phyloP scores from a whole-genome alignment of 495 filamentous ascomycete species.

The Diplogelasinospora grovesii region DNA sequence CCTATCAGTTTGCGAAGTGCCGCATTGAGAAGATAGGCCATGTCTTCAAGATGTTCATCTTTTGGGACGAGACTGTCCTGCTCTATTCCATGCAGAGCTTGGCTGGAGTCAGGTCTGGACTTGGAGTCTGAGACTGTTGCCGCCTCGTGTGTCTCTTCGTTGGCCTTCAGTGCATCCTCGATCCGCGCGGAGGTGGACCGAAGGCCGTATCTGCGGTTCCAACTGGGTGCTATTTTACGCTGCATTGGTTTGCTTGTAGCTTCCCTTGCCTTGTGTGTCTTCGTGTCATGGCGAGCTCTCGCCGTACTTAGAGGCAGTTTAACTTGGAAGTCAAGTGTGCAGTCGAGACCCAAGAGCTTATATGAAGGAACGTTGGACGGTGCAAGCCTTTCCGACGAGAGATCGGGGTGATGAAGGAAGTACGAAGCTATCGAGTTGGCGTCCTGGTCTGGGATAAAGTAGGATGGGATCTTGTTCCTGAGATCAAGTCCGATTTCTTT shows the following conservation, averaged over 20 bases:
- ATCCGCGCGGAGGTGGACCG: slow-evolving; percentile 6
- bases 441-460: neutral
- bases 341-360: slow-evolving; percentile 27
- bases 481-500: slow-evolving; percentile 20
- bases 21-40: slow-evolving; percentile 24
- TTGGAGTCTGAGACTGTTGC: too few species aligned
- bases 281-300: too few species aligned
- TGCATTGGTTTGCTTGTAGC: neutral
- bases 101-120: neutral
- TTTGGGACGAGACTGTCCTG: neutral
- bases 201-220: slow-evolving; percentile 2
- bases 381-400: slow-evolving; percentile 19
- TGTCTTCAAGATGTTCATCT: slow-evolving; percentile 11
- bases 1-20: slow-evolving; percentile 30
- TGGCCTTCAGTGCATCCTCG: slow-evolving; percentile 1
- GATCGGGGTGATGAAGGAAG: slow-evolving; percentile 23
- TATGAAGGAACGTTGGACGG: slow-evolving; percentile 19
- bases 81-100: neutral
- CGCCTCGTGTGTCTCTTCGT: too few species aligned
- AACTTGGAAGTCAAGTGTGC: slow-evolving; percentile 8
- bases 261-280: neutral
- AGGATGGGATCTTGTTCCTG: slow-evolving; percentile 8
- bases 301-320: too few species aligned
- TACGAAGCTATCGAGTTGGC: slow-evolving; percentile 8
- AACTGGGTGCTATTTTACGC: neutral